Evolutionary conservation across 371 early-diverging fungal genomes (phyloP).

Genomic region (Smittium mucronatum): DNA sequence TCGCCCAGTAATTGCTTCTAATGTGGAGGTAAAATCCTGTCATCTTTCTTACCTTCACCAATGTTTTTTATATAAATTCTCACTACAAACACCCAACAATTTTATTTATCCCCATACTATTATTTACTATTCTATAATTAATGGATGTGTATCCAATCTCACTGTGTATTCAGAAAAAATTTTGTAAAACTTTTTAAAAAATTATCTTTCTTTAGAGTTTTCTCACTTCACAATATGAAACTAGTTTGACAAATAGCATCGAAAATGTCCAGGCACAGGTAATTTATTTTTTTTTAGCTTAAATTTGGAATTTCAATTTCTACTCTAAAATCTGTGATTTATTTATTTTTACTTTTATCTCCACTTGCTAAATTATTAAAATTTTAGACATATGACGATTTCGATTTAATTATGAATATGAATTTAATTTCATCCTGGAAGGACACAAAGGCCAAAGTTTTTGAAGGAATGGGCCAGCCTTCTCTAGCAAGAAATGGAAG

Average conservation of each 20-base stretch:
- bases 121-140: no score
- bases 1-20: conserved; percentile 48
- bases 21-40: conserved; percentile 42
- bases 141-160: no score
- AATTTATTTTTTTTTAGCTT: not conserved
- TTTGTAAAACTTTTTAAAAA: not conserved
- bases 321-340: no score
- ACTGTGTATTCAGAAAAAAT: no score
- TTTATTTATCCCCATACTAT: no score
- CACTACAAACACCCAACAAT: no score
- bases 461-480: conserved; percentile 58
- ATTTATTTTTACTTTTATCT: not conserved
- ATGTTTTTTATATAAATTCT: no score
- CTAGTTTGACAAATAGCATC: conserved; percentile 49
- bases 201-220: no score
- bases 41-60: no score
- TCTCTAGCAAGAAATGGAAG: no score
- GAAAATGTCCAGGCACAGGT: conserved; percentile 39
- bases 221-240: conserved; percentile 55
- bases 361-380: not conserved
- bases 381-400: conserved; percentile 35
- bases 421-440: conserved; percentile 52
- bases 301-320: not conserved
- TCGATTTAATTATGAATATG: conserved; percentile 38
- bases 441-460: conserved; percentile 45